A percentile compares a stretch with the other conserved stretches of the same genome.
Evolutionary conservation across 2,329 filamentous ascomycete species (phyloP).

Genomic region (Colletotrichum kahawae): DNA sequence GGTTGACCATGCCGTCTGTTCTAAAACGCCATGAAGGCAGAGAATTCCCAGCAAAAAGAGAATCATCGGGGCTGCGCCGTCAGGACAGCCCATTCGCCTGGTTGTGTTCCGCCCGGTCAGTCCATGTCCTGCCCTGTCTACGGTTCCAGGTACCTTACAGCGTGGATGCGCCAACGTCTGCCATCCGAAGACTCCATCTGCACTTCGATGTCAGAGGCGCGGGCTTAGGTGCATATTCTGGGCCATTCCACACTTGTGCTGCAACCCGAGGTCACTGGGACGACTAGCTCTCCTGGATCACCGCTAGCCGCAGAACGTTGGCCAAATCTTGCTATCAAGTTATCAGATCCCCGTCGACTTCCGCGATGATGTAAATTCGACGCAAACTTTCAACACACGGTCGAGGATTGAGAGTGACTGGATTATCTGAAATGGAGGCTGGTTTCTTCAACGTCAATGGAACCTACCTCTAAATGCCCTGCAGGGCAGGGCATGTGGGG

Average conservation of each 20-base stretch:
- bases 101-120: neutral
- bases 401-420: neutral
- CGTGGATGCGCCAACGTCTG: neutral
- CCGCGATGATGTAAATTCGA: neutral
- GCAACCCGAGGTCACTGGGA: conserved; percentile 2
- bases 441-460: neutral
- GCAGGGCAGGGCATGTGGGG: neutral
- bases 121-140: neutral
- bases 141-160: conserved; percentile 17
- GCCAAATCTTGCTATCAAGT: neutral
- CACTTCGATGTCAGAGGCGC: neutral
- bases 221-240: neutral
- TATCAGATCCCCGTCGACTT: neutral
- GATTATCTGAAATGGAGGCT: neutral
- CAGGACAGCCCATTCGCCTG: neutral
- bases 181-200: conserved; percentile 8
- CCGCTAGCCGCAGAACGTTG: conserved; percentile 3
- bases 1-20: neutral
- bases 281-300: neutral
- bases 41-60: neutral
- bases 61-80: neutral
- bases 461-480: too few species aligned
- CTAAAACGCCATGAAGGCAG: neutral
- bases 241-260: neutral
- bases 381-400: neutral